phyloP scores from a whole-genome alignment of 108 stramenopile species.

The Nannochloropsis granulata region DNA sequence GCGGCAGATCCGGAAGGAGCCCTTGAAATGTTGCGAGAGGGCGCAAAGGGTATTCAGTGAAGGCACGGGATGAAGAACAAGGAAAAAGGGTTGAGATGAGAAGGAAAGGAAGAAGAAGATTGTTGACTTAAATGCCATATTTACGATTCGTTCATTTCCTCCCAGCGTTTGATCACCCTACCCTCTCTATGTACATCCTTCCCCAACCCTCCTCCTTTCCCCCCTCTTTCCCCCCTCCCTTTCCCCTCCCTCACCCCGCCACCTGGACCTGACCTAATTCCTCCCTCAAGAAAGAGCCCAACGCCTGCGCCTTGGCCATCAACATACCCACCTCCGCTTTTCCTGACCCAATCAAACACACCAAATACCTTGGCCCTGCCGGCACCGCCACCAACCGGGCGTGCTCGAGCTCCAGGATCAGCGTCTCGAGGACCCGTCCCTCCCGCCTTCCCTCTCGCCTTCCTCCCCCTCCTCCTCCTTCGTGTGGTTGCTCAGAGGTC shows the following conservation, averaged over 20 bases:
- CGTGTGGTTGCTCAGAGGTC: neutral
- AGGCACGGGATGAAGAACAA: too few species aligned
- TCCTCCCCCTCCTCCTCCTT: neutral
- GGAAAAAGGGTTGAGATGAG: too few species aligned
- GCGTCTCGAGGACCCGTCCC: neutral
- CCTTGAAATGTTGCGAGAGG: too few species aligned
- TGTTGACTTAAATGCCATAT: too few species aligned
- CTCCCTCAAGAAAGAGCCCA: neutral
- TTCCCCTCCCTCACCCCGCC: neutral
- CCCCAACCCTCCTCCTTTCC: neutral
- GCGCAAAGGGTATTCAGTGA: too few species aligned
- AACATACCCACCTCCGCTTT: neutral
- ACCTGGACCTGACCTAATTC: neutral
- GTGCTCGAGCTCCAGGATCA: neutral
- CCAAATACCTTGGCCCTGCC: neutral
- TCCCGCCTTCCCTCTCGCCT: neutral
- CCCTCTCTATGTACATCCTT: neutral
- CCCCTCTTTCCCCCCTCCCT: neutral
- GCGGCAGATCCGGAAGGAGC: too few species aligned
- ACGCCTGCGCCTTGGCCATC: neutral
- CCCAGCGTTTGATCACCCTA: neutral
- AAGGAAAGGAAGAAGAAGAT: too few species aligned
- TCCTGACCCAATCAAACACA: neutral
- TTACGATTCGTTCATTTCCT: neutral
- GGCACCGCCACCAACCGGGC: neutral